Conservation (phyloP, 805 yeast genomes). For the Saccharomyces mikatae region DNA sequence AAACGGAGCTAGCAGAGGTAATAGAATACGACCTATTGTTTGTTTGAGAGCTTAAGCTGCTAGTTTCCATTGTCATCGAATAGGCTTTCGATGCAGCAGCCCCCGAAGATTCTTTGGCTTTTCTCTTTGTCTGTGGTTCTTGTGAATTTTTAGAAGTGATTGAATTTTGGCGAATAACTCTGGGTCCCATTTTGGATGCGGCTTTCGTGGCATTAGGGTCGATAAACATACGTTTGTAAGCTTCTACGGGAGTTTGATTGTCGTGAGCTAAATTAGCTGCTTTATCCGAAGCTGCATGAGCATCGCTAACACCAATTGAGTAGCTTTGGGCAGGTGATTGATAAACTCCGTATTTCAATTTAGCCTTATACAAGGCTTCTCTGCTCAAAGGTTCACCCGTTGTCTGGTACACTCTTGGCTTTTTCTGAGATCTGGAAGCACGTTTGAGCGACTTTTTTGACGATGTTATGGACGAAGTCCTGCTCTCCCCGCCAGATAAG, state of each 20-base stretch:
- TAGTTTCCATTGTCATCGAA: conserved; percentile 6
- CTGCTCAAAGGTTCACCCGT: conserved; percentile 64
- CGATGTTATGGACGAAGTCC: conserved; percentile 5
- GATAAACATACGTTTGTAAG: conserved; percentile 46
- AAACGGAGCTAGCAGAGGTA: conserved; percentile 11
- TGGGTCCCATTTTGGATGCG: conserved; percentile 19
- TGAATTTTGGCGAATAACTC: background rate
- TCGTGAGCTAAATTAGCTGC: conserved; percentile 72
- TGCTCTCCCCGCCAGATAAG: background rate
- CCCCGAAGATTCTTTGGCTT: conserved; percentile 2
- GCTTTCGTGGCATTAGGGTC: conserved; percentile 29
- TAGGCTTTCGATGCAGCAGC: conserved; percentile 29
- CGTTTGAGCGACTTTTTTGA: conserved; percentile 1
- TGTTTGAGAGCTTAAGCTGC: background rate
- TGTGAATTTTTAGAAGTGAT: conserved; percentile 4
- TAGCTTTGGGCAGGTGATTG: background rate
- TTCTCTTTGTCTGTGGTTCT: background rate
- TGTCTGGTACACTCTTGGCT: conserved; percentile 46
- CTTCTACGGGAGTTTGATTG: conserved; percentile 50
- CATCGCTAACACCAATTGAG: conserved; percentile 38
- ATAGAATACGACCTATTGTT: conserved; percentile 13
- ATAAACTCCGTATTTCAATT: conserved; percentile 53
- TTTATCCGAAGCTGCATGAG: conserved; percentile 52
- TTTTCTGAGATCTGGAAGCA: background rate
- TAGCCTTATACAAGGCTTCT: conserved; percentile 70